phyloP scores from a whole-genome alignment of 139 green algal species.

The Tetradesmus obliquus region DNA sequence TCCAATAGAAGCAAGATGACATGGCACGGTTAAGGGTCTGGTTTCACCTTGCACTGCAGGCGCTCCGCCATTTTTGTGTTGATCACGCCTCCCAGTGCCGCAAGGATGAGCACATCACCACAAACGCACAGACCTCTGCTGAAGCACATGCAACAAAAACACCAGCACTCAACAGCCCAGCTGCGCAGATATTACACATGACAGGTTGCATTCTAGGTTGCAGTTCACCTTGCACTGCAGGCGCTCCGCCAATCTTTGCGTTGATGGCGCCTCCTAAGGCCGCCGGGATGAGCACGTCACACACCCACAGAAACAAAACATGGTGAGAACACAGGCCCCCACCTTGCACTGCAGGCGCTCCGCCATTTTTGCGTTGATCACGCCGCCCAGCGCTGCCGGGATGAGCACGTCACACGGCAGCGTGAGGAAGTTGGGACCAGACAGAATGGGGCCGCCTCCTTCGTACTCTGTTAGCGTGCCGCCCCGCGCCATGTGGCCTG shows the following conservation, averaged over 20 bases:
- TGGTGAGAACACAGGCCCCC: neutral
- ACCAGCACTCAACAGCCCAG: too few relatives aligned
- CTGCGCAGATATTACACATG: too few relatives aligned
- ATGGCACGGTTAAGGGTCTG: too few relatives aligned
- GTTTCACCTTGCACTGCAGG: constrained; percentile 17
- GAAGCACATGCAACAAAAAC: too few relatives aligned
- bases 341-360: constrained; percentile 66
- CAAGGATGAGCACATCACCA: too few relatives aligned
- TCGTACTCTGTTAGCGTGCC: constrained; percentile 44
- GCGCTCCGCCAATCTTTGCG: too few relatives aligned
- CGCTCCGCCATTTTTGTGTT: too few relatives aligned
- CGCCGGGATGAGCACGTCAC: too few relatives aligned
- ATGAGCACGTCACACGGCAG: constrained; percentile 91
- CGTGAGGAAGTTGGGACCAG: constrained; percentile 62
- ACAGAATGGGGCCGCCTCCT: constrained; percentile 44
- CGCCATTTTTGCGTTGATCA: constrained; percentile 51
- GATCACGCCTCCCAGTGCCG: too few relatives aligned
- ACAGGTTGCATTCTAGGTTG: too few relatives aligned
- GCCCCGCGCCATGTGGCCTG: constrained; percentile 27
- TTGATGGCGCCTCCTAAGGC: too few relatives aligned
- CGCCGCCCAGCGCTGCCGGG: constrained; percentile 87
- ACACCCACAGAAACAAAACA: neutral
- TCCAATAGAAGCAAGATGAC: too few relatives aligned
- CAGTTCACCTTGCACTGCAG: constrained; percentile 20
- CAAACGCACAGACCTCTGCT: constrained; percentile 66